Evolutionary conservation across 2,329 filamentous ascomycete species (phyloP).

Genomic region (Epichloe coenophiala): DNA sequence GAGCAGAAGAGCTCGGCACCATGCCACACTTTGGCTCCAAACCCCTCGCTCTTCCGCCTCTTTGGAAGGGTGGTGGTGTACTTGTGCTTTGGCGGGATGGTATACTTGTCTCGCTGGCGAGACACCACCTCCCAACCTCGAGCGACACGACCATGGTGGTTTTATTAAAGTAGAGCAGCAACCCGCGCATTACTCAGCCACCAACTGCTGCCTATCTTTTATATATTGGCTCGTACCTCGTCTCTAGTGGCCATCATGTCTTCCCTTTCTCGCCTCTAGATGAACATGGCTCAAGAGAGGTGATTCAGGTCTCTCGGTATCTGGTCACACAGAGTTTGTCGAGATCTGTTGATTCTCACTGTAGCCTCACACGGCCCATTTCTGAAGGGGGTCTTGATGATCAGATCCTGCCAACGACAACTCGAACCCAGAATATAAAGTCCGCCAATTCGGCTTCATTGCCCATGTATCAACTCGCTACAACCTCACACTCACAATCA

Average conservation of each 20-base stretch:
- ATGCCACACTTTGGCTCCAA: neutral
- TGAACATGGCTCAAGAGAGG: conserved; percentile 21
- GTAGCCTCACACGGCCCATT: conserved; percentile 6
- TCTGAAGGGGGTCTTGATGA: neutral
- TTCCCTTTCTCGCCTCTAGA: conserved; percentile 20
- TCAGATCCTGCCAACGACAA: neutral
- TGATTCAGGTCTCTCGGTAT: conserved; percentile 23
- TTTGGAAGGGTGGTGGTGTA: neutral
- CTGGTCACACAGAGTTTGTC: conserved; percentile 20
- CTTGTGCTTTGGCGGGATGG: conserved; percentile 1
- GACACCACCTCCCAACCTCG: conserved; percentile 7
- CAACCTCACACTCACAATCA: neutral
- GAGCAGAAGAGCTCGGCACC: neutral
- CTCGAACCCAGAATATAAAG: conserved; percentile 3
- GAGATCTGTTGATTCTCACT: conserved; percentile 12
- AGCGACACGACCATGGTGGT: conserved; percentile 1
- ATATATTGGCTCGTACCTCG: conserved; percentile 1
- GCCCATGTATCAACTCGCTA: conserved; percentile 8
- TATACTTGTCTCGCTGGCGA: conserved; percentile 9
- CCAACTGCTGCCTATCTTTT: neutral
- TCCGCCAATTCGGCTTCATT: neutral
- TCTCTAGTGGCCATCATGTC: conserved; percentile 2
- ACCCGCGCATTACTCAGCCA: neutral
- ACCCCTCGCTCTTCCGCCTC: neutral
- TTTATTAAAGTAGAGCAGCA: conserved; percentile 1